Conservation (phyloP, 129 eudicot genomes). For the Flaveria ramosissima region DNA sequence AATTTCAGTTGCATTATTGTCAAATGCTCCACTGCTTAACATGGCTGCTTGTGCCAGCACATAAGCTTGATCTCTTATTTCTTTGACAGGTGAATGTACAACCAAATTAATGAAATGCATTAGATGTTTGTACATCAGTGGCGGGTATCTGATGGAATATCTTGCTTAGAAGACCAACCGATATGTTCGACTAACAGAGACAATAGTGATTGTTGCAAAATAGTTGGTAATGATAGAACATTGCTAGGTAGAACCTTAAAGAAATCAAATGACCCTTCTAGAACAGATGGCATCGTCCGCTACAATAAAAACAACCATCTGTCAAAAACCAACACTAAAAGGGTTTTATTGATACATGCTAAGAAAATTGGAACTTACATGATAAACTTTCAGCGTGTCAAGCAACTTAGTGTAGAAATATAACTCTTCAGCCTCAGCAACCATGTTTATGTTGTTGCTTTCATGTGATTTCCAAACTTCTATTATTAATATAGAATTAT, state of each 20-base stretch:
- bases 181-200: conserved; percentile 66
- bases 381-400: conserved; percentile 64
- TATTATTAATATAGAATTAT: conserved; percentile 28
- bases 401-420: conserved; percentile 78
- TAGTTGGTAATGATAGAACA: conserved; percentile 59
- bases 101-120: conserved; percentile 55
- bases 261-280: conserved; percentile 80
- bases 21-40: conserved; percentile 94
- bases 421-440: conserved; percentile 51
- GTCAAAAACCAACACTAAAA: conserved; percentile 18
- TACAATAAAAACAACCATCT: conserved; percentile 39
- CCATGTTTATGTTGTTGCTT: conserved; percentile 26
- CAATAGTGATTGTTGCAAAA: conserved; percentile 72
- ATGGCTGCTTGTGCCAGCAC: conserved; percentile 80
- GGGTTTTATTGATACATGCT: not conserved
- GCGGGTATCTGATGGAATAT: conserved; percentile 41
- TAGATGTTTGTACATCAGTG: conserved; percentile 73
- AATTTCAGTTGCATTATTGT: conserved; percentile 61
- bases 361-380: conserved; percentile 51
- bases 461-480: conserved; percentile 66
- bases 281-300: conserved; percentile 60
- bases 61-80: conserved; percentile 75
- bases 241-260: conserved; percentile 72
- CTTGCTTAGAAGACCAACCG: conserved; percentile 50
- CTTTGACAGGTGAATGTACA: conserved; percentile 55